Base-by-base conservation (phyloP, 352 stramenopile species). In the Peronospora tabacina region DNA sequence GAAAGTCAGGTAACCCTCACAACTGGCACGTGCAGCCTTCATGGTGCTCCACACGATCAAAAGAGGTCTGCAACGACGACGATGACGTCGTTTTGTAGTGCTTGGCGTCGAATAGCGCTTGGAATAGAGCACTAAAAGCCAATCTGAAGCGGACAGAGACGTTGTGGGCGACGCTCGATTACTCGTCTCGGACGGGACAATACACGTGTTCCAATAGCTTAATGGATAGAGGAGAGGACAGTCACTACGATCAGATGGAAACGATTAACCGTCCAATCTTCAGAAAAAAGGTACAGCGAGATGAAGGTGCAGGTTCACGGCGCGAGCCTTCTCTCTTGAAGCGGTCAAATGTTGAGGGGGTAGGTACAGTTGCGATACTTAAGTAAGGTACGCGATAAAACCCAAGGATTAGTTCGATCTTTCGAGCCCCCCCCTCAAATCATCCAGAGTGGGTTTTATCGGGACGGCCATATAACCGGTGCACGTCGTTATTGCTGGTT, bases 1-100 rank as follows among this genome's bases (percentile, higher is more conserved):
- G 49, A 93, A 77, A 56, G 82, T 93, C 32, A 93, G 54, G 59
- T 89, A 93, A 52, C 82, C 82, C 58, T 93, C 82, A 52, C 82
- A 93, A 24, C 75, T 85, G 41, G 82, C 78, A 37, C 82, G 79
- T 35, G 82, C 68, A 12, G 75, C 82, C 58, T 90, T 93, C 82
- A 93, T 93, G 52, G 41, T 48, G 50, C 63, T 75, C 66, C 66
- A 72, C 49, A 56, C 70, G 52, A 67, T 72, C 13, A 47, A 5
- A 55, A 49, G 52, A 32, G 59, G 49, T 50, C 37, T 15, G 36
- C 48, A 49, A 16, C 58, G 58, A 20, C 45, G 42, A 30, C 44
- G 52, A 37, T 33, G 38, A 6, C 38, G 65, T 59, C 42, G 55
- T 50, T 52, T 61, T 42, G 42, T 71, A 54, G 16, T 44, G 40